A percentile compares a stretch with the other conserved stretches of the same genome.
Conservation (phyloP, 202 grass and related monocot genomes). For the Zizania palustris region DNA sequence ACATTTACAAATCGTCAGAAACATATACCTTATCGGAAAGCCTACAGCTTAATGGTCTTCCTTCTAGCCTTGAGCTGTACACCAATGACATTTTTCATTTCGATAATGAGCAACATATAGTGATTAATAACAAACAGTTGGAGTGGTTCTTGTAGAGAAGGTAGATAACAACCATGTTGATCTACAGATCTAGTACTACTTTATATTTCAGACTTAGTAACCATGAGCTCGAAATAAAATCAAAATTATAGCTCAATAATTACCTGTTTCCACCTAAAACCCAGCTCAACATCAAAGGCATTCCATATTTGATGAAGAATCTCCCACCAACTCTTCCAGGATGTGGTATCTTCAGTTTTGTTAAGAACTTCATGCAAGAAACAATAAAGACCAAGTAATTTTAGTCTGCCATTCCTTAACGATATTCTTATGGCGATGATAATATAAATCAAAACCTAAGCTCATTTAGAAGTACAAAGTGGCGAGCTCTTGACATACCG, state of each 20-base stretch:
- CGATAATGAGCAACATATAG: slow-evolving; percentile 29
- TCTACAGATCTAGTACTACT: not conserved
- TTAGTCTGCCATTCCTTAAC: slow-evolving; percentile 21
- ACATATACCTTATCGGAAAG: slow-evolving; percentile 90
- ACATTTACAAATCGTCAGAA: slow-evolving; percentile 15
- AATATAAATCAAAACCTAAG: slow-evolving; percentile 3
- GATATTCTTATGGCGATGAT: slow-evolving; percentile 7
- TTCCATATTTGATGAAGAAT: slow-evolving; percentile 83
- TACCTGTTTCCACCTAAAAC: slow-evolving; percentile 96
- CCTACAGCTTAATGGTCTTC: slow-evolving; percentile 82
- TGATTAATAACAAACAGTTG: slow-evolving; percentile 14
- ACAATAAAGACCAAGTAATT: slow-evolving; percentile 18
- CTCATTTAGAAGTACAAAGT: slow-evolving; percentile 21
- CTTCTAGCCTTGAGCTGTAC: slow-evolving; percentile 79
- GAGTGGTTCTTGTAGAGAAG: not conserved
- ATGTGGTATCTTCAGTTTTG: slow-evolving; percentile 88
- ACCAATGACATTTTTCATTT: slow-evolving; percentile 21
- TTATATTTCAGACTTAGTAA: slow-evolving; percentile 10
- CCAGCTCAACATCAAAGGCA: slow-evolving; percentile 95
- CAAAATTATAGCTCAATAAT: slow-evolving; percentile 44
- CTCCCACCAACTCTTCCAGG: slow-evolving; percentile 91
- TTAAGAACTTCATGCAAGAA: slow-evolving; percentile 71
- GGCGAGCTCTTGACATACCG: slow-evolving; percentile 55
- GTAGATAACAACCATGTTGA: slow-evolving; percentile 7
- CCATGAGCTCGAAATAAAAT: slow-evolving; percentile 8